Evolutionary conservation across 306 rosid genomes (phyloP).

Genomic region (Vigna unguiculata): DNA sequence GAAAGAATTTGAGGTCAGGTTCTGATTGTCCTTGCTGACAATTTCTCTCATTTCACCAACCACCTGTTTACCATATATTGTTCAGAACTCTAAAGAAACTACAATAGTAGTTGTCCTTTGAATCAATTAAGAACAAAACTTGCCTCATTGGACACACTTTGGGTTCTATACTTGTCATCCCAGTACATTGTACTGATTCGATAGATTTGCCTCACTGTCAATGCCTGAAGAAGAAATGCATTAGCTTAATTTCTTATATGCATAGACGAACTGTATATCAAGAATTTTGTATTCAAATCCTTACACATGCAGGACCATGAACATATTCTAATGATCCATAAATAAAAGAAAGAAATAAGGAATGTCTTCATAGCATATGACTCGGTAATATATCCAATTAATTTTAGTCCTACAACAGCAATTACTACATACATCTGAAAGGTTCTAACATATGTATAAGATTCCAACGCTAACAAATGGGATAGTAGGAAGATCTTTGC

Average conservation of each 20-base stretch:
- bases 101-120: conserved; percentile 16
- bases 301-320: neutral
- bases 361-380: too few relatives aligned
- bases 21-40: conserved; percentile 87
- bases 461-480: too few relatives aligned
- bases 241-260: conserved; percentile 30
- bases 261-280: conserved; percentile 18
- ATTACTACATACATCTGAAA: too few relatives aligned
- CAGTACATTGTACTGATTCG: conserved; percentile 99
- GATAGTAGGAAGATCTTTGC: too few relatives aligned
- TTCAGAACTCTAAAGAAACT: conserved; percentile 36
- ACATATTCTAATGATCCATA: neutral
- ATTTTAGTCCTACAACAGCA: too few relatives aligned
- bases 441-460: too few relatives aligned
- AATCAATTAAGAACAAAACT: conserved; percentile 53
- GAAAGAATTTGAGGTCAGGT: conserved; percentile 92
- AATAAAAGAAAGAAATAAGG: too few relatives aligned
- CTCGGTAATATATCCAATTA: too few relatives aligned
- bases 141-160: conserved; percentile 98
- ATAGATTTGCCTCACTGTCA: conserved; percentile 96
- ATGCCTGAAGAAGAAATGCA: conserved; percentile 59
- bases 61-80: conserved; percentile 65
- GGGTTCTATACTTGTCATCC: conserved; percentile 99
- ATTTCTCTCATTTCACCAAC: conserved; percentile 97
- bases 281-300: conserved; percentile 12